Evolutionary conservation across 2,329 filamentous ascomycete species (phyloP).

Genomic region (Zarea fungicola): DNA sequence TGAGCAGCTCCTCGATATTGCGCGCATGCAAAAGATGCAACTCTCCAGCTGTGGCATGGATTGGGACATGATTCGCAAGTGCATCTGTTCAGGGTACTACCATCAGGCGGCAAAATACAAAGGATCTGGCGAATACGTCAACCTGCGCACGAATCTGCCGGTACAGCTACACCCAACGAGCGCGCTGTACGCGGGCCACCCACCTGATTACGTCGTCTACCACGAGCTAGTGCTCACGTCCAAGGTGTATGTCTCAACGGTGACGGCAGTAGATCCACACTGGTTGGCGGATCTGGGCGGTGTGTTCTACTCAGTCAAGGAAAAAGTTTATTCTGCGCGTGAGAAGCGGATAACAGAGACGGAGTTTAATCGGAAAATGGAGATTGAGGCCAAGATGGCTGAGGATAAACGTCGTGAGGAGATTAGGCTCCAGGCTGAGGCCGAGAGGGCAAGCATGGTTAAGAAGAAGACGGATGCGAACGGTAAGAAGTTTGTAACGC

Average conservation of each 20-base stretch:
- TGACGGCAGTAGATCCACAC: constrained; percentile 91
- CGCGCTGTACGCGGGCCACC: constrained; percentile 88
- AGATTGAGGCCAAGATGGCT: constrained; percentile 89
- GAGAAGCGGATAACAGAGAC: constrained; percentile 84
- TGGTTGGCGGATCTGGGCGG: constrained; percentile 96
- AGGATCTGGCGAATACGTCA: constrained; percentile 95
- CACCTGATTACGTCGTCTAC: constrained; percentile 96
- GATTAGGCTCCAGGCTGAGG: constrained; percentile 46
- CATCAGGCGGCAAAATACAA: constrained; percentile 95
- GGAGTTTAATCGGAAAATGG: constrained; percentile 88
- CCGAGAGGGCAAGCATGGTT: constrained; percentile 33
- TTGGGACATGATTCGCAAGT: constrained; percentile 93
- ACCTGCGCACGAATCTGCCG: constrained; percentile 87
- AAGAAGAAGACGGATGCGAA: constrained; percentile 36
- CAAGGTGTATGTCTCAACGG: constrained; percentile 97
- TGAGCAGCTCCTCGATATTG: constrained; percentile 89
- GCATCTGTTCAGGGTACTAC: constrained; percentile 96
- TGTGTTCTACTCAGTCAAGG: constrained; percentile 95
- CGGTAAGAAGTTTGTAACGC: constrained; percentile 54
- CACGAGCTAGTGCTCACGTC: constrained; percentile 95
- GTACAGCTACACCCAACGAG: constrained; percentile 93
- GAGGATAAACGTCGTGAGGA: constrained; percentile 70
- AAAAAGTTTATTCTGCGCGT: constrained; percentile 88
- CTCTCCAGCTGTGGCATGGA: constrained; percentile 88
- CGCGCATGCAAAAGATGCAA: constrained; percentile 87